Percentiles rank a stretch among this genome's conserved stretches.
phyloP scores from a whole-genome alignment of 192 early-diverging fungal genomes.

The Dissophora ornata region DNA sequence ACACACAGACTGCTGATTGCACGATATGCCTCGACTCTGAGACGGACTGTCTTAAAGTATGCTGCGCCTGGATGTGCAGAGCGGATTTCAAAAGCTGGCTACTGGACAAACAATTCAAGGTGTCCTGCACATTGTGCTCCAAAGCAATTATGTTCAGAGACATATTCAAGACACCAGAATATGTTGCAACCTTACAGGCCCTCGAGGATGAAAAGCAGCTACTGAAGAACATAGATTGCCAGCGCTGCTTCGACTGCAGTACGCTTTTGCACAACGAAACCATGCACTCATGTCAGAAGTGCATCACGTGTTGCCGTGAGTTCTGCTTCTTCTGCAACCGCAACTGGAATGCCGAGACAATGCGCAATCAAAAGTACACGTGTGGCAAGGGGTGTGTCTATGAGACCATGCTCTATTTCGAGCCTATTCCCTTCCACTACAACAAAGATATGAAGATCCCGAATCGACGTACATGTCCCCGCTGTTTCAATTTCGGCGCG shows the following conservation, averaged over 20 bases:
- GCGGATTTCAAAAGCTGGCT: slow-evolving; percentile 27
- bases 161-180: slow-evolving; percentile 43
- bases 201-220: slow-evolving; percentile 25
- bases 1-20: slow-evolving; percentile 6
- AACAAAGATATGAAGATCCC: slow-evolving; percentile 21
- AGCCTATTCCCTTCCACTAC: slow-evolving; percentile 27
- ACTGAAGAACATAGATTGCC: slow-evolving; percentile 28
- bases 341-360: slow-evolving; percentile 18
- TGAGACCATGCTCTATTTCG: slow-evolving; percentile 32
- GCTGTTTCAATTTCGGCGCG: slow-evolving; percentile 32
- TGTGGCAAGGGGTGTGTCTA: slow-evolving; percentile 35
- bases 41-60: slow-evolving; percentile 13
- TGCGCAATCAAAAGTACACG: slow-evolving; percentile 16
- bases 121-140: slow-evolving; percentile 32
- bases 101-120: slow-evolving; percentile 25
- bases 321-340: slow-evolving; percentile 47
- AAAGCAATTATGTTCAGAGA: slow-evolving; percentile 11
- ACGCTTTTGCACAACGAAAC: slow-evolving; percentile 40
- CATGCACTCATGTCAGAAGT: slow-evolving; percentile 23
- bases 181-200: slow-evolving; percentile 23
- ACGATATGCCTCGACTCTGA: slow-evolving; percentile 27
- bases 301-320: slow-evolving; percentile 8
- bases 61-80: slow-evolving; percentile 32
- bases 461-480: slow-evolving; percentile 20
- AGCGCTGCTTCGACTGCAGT: slow-evolving; percentile 25